phyloP scores from a whole-genome alignment of 2,329 filamentous ascomycete species.

The Coniochaeta hoffmannii region DNA sequence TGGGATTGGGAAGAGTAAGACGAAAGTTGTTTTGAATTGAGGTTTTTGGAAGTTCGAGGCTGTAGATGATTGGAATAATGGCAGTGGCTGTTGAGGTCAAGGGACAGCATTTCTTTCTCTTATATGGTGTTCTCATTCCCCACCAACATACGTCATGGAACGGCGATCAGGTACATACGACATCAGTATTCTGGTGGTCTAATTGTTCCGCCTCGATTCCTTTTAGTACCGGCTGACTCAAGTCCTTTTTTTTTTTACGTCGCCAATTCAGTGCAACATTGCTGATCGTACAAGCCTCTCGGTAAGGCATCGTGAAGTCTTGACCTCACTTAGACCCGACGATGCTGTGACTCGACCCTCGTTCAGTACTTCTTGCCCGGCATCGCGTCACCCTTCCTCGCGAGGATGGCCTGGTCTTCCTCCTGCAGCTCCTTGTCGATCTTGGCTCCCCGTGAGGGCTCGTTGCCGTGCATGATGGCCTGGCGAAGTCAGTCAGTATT shows the following conservation, averaged over 20 bases:
- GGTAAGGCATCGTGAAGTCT: neutral
- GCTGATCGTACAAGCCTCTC: neutral
- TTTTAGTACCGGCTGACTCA: too few species aligned
- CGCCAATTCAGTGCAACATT: too few species aligned
- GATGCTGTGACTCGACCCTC: neutral
- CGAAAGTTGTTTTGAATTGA: neutral
- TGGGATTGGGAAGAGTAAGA: neutral
- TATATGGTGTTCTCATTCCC: neutral
- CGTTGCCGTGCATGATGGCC: slow-evolving; percentile 53
- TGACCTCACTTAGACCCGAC: neutral
- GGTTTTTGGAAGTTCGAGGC: too few species aligned
- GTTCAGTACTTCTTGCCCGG: slow-evolving; percentile 9
- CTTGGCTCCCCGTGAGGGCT: slow-evolving; percentile 65
- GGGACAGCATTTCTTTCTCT: too few species aligned
- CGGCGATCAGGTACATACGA: too few species aligned
- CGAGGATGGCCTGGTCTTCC: slow-evolving; percentile 59
- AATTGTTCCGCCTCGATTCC: too few species aligned
- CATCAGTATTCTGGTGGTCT: too few species aligned
- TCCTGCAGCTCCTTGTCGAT: slow-evolving; percentile 61
- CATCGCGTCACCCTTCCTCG: slow-evolving; percentile 41
- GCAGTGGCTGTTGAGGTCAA: too few species aligned
- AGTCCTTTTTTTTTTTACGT: too few species aligned
- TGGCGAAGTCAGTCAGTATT: neutral
- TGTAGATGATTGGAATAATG: too few species aligned
- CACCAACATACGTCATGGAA: too few species aligned